Conservation (phyloP, 768 basidiomycete species). For the Dioszegia crocea region DNA sequence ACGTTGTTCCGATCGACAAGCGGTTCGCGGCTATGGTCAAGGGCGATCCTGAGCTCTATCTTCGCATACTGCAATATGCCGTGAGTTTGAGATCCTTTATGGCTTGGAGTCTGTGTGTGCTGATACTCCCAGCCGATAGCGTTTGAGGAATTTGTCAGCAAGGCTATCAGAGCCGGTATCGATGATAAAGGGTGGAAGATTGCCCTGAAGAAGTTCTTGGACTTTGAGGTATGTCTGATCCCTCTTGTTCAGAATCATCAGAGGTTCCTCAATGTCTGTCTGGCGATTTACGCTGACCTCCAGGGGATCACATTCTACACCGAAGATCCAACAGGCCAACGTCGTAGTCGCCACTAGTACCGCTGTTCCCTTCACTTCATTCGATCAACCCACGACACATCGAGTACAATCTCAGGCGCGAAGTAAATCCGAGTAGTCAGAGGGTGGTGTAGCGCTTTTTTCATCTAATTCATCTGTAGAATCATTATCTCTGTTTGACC, state of each 20-base stretch:
- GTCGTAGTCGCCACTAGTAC: conserved; percentile 14
- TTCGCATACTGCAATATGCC: conserved; percentile 36
- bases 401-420: too few relatives aligned
- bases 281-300: neutral
- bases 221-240: conserved; percentile 26
- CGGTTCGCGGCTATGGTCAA: conserved; percentile 31
- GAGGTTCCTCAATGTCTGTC: neutral
- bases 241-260: neutral
- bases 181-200: conserved; percentile 32
- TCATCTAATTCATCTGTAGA: too few relatives aligned
- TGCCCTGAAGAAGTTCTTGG: conserved; percentile 32
- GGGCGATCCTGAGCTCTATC: conserved; percentile 27
- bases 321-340: conserved; percentile 30
- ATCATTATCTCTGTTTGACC: too few relatives aligned
- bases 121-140: conserved; percentile 29
- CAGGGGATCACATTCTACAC: conserved; percentile 36
- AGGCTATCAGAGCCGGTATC: conserved; percentile 26
- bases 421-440: too few relatives aligned
- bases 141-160: conserved; percentile 39
- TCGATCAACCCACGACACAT: too few relatives aligned
- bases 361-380: neutral
- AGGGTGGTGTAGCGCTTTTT: too few relatives aligned
- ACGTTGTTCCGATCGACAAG: conserved; percentile 8
- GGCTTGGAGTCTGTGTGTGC: neutral
- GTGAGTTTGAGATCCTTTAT: too few relatives aligned